Percentiles rank a stretch among this genome's conserved stretches.
Evolutionary conservation across 352 stramenopile genomes (phyloP).

Genomic region (Phytophthora sp.): DNA sequence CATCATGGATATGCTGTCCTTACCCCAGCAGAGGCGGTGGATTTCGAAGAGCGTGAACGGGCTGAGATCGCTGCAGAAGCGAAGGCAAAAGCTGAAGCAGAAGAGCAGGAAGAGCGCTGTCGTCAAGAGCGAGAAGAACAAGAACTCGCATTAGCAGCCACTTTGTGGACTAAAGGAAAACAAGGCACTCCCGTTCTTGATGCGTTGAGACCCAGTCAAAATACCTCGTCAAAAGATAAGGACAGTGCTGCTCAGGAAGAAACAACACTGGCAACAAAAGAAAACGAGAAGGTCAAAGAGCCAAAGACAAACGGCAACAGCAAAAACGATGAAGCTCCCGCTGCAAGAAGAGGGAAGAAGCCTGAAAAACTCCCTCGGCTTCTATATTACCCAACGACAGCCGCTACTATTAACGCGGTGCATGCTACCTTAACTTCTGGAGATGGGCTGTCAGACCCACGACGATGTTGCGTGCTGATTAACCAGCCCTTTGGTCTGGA

Average conservation of each 20-base stretch:
- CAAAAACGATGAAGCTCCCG: slow-evolving; percentile 16
- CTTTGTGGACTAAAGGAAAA: not conserved
- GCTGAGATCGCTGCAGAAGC: slow-evolving; percentile 26
- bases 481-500: slow-evolving; percentile 65
- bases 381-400: slow-evolving; percentile 67
- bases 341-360: slow-evolving; percentile 43
- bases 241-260: not conserved
- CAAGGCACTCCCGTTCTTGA: not conserved
- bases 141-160: not conserved
- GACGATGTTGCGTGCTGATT: slow-evolving; percentile 66
- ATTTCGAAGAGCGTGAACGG: slow-evolving; percentile 36
- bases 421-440: slow-evolving; percentile 56
- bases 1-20: slow-evolving; percentile 57
- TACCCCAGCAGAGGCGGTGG: slow-evolving; percentile 45
- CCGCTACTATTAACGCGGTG: slow-evolving; percentile 69
- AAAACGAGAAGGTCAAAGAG: slow-evolving; percentile 8
- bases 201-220: not conserved
- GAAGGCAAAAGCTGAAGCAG: slow-evolving; percentile 34
- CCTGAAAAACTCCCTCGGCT: slow-evolving; percentile 54
- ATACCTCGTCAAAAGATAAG: not conserved
- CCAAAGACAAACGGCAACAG: slow-evolving; percentile 13
- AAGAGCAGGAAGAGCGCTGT: slow-evolving; percentile 22
- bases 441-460: slow-evolving; percentile 45
- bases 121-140: slow-evolving; percentile 21
- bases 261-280: not conserved